phyloP scores from a whole-genome alignment of 495 filamentous ascomycete species.

The Astrothelium macrocarpum region DNA sequence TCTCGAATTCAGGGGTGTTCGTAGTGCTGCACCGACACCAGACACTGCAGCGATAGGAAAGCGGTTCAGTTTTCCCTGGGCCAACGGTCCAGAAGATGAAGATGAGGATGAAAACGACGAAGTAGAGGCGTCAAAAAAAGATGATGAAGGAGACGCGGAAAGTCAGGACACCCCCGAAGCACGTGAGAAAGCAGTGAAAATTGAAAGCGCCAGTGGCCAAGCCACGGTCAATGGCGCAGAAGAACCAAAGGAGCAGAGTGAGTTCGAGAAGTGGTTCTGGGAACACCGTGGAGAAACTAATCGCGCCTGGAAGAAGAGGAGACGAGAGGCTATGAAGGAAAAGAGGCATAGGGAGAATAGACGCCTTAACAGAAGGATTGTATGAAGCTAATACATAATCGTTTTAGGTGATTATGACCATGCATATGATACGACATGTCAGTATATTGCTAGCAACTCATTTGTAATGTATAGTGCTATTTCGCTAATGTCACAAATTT shows the following conservation, averaged over 20 bases:
- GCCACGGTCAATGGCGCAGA: slow-evolving; percentile 17
- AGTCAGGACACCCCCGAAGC: slow-evolving; percentile 11
- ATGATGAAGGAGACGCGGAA: slow-evolving; percentile 30
- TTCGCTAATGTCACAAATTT: too few species aligned
- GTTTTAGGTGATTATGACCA: not conserved
- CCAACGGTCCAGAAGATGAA: slow-evolving; percentile 27
- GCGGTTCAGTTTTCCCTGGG: slow-evolving; percentile 35
- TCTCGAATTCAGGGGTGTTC: slow-evolving; percentile 56
- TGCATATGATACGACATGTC: too few species aligned
- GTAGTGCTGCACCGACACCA: slow-evolving; percentile 87
- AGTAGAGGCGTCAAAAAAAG: slow-evolving; percentile 32
- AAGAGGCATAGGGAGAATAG: slow-evolving; percentile 79
- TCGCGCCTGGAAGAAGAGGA: slow-evolving; percentile 78
- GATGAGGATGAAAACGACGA: slow-evolving; percentile 30
- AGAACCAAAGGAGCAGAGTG: slow-evolving; percentile 45
- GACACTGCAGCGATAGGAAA: slow-evolving; percentile 73
- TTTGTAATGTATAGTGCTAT: too few species aligned
- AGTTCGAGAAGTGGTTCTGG: slow-evolving; percentile 88
- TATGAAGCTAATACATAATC: slow-evolving; percentile 3
- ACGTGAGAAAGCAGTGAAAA: slow-evolving; percentile 10
- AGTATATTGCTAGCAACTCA: too few species aligned
- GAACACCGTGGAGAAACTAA: slow-evolving; percentile 84
- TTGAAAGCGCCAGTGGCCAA: slow-evolving; percentile 12
- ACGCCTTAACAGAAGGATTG: slow-evolving; percentile 25
- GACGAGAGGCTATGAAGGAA: slow-evolving; percentile 72